phyloP scores from a whole-genome alignment of 2,329 filamentous ascomycete genomes.

The Fusarium sp. region DNA sequence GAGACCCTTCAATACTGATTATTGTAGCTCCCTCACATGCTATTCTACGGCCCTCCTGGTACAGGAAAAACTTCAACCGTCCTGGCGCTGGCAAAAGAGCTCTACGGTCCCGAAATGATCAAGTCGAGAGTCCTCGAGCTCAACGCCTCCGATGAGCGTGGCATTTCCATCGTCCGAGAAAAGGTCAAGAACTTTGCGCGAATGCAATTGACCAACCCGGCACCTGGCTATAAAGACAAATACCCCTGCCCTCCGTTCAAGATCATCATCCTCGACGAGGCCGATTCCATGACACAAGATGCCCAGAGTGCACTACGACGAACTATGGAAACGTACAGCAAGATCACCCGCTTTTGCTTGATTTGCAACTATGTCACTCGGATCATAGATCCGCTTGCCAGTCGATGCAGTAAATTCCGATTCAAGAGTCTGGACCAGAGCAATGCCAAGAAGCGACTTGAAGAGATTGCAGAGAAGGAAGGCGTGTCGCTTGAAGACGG shows the following conservation, averaged over 20 bases:
- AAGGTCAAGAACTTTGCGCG: constrained; percentile 99
- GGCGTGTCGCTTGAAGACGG: constrained; percentile 80
- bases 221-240: constrained; percentile 72
- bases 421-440: constrained; percentile 95
- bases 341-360: constrained; percentile 95
- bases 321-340: constrained; percentile 98
- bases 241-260: constrained; percentile 99
- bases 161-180: constrained; percentile 94
- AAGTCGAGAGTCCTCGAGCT: constrained; percentile 96
- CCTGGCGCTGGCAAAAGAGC: constrained; percentile 94
- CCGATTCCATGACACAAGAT: constrained; percentile 99
- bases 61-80: constrained; percentile 99
- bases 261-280: constrained; percentile 98
- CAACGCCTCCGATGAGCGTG: constrained; percentile 98
- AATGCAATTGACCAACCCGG: constrained; percentile 89
- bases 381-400: constrained; percentile 96
- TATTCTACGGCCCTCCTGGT: constrained; percentile 97
- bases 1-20: constrained; percentile 6
- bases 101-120: constrained; percentile 95
- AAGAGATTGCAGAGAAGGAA: constrained; percentile 85
- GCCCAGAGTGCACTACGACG: constrained; percentile 91
- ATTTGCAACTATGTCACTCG: constrained; percentile 99
- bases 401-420: constrained; percentile 93
- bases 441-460: constrained; percentile 81
- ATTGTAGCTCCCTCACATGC: constrained; percentile 87